Base-by-base conservation (phyloP, 78 protist genomes). In the Bigelowiella natans region DNA sequence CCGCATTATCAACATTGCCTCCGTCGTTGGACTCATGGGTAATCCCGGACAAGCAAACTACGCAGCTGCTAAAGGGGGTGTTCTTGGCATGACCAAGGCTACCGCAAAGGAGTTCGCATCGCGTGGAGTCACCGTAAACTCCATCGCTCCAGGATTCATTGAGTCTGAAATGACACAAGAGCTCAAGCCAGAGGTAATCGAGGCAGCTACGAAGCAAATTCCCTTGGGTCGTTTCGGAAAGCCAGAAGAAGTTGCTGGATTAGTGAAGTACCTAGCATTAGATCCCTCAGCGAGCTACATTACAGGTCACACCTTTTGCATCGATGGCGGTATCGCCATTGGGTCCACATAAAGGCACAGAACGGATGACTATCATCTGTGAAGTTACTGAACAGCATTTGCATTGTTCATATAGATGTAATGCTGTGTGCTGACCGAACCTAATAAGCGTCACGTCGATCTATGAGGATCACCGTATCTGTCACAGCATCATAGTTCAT, bases 51-150 rank as follows among this genome's bases (percentile, higher is more conserved):
- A 90, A 88, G 88, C 83, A 0, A 82, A 82, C 89, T 90, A 90
- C 82, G 92, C 89, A 0, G 92, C 92, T 34, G 63, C 92, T 0
- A 90, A 90, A 88, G 92, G 63, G 0, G 92, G 92, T n/a, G 51
- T 90, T 1, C 2, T 90, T 31, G 92, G 38, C 1, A 18, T 90
- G 86, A 90, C 92, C 26, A 90, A 82, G 86, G 1, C 92, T 51
- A 0, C n/a, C 39, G 92, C 92, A 26, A 40, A 51, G 39, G 92
- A 90, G 31, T 7, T 90, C 1, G 91, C 37, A 1, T 36, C 86
- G 29, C 84, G 91, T 2, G 91, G 91, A 83, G 31, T 88, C 11
- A 40, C 85, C n/a, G 85, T 34, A 38, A 88, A 88, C 91, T 73
- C 91, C 36, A 29, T 88, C 1, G 91, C 91, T 0, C 91, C 91